Evolutionary conservation across 2,329 filamentous ascomycete species (phyloP), one percentile per base, ranked within the genome.

Genomic region (Coccinonectria pachysandricola): DNA sequence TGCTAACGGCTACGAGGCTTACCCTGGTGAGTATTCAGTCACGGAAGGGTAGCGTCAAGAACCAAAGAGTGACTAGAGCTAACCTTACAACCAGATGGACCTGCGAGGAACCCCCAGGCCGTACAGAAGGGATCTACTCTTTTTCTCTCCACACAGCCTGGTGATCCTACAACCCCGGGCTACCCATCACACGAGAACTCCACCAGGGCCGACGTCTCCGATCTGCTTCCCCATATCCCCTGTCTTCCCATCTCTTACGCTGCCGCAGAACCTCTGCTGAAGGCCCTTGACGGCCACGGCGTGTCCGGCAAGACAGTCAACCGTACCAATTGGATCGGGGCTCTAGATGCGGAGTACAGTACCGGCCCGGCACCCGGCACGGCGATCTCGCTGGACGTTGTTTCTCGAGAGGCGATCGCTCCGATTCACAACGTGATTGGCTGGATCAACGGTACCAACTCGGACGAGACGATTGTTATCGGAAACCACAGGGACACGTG

Each of bases 351-450:
- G 3, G 46, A 54, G 0, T 65, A 65, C 15, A 57, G 50, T 27
- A 54, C 56, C 2, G 62, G 62, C 0, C 61, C 61, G 0, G 56
- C 60, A 0, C 57, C 82, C 0, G 59, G 68, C 7, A 52, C 82
- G 0, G 69, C 66, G 2, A 56, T 84, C n/a, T 74, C 75, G 42
- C 60, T 77, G 27, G 62, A 67, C 31, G 85, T 85, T 38, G 57
- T 75, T 31, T 79, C 82, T 60, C 68, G 81, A 26, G 80, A 83
- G 33, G 64, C 65, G 3, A 80, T 71, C 4, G 79, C 73, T 0
- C 75, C 77, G 1, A 62, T 86, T 19, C 85, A 80, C 73, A 76
- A 92, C 37, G 75, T 84, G 0, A 84, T 92, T 38, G 84, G 81
- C 12, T 62, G 80, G 15, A 81, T 92, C 48, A 87, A 87, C 37